These are phyloP conservation scores for Miscanthus lutarioriparius DNA, from an alignment of 176 grass and related monocot genomes.

Conservation along the genomic window DNA sequence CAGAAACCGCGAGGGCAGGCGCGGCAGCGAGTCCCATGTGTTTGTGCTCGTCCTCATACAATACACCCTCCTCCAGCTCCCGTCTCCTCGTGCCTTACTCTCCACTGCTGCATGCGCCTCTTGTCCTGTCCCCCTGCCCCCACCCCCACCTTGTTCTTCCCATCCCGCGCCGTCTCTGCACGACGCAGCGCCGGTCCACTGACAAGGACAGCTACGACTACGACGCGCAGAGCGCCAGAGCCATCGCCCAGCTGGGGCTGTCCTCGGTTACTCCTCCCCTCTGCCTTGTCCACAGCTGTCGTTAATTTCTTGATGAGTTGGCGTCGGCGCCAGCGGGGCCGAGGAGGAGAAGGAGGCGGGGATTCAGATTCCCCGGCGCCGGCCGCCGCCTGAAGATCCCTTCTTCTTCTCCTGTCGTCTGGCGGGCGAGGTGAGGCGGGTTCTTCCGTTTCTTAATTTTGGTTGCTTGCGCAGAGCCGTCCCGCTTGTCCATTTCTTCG, in stretches of 20 bases:
- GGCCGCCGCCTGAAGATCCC: slow-evolving; percentile 46
- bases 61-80: too few species aligned
- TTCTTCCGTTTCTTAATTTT: slow-evolving; percentile 31
- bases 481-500: neutral
- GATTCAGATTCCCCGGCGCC: slow-evolving; percentile 13
- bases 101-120: slow-evolving; percentile 38
- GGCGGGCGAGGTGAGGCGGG: neutral
- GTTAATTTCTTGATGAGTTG: slow-evolving; percentile 40
- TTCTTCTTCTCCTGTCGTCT: neutral
- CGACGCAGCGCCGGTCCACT: slow-evolving; percentile 15
- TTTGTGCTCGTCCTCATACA: neutral
- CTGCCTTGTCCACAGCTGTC: neutral
- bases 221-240: slow-evolving; percentile 1
- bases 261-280: neutral
- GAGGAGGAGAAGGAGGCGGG: neutral
- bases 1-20: neutral
- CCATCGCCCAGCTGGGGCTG: neutral
- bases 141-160: slow-evolving; percentile 21
- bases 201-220: slow-evolving; percentile 29
- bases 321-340: neutral
- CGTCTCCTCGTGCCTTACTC: slow-evolving; percentile 52
- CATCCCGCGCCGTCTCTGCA: neutral
- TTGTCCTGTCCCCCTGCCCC: slow-evolving; percentile 24
- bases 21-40: slow-evolving; percentile 30
- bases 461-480: slow-evolving; percentile 17